Evolutionary conservation across 331 rosid species (phyloP), one percentile per base, ranked within the genome.

Genomic region (Acacia pycnantha): DNA sequence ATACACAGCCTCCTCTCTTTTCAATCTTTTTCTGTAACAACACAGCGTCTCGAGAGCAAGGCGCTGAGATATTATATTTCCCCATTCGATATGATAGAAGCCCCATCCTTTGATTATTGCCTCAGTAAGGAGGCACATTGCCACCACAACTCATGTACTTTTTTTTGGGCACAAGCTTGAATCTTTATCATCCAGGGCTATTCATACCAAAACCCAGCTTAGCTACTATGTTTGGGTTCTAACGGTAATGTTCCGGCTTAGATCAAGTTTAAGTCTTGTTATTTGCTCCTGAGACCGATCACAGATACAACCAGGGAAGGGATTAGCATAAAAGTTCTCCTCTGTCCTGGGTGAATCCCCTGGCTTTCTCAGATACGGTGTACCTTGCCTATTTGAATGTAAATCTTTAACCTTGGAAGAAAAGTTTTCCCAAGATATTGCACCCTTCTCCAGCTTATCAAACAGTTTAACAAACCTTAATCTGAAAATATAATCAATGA

Each of bases 301-400:
- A 80, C 99, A 96, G n/a, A 96, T 82, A 40, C 99, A 96, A 81
- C 97, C 99, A 1, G 98, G 99, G 69, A 87, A 88, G 31, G 99
- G 99, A 77, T 96, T 96, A 8, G 99, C 98, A 27, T 81, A 94
- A 82, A 96, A 96, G 58, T 92, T 94, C 92, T 96, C 99, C 86
- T 96, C 98, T 16, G 79, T 79, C 84, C 97, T 92, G 2, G 98
- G 97, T 5, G 92, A 84, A 81, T 92, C 95, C 79, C 98, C 98
- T 15, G 87, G 56, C 51, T 74, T 91, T 86, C 99, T 90, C 16
- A 33, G 85, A 85, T 92, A 90, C 43, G 99, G 98, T 2, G 89
- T 88, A 33, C 99, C 98, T 41, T 90, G 86, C 72, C 98, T 83
- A 24, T 89, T 41, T 31, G 91, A 78, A 85, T 96, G 99, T 82